Conservation (phyloP, 495 filamentous ascomycete genomes). For the Usnea hakonensis region DNA sequence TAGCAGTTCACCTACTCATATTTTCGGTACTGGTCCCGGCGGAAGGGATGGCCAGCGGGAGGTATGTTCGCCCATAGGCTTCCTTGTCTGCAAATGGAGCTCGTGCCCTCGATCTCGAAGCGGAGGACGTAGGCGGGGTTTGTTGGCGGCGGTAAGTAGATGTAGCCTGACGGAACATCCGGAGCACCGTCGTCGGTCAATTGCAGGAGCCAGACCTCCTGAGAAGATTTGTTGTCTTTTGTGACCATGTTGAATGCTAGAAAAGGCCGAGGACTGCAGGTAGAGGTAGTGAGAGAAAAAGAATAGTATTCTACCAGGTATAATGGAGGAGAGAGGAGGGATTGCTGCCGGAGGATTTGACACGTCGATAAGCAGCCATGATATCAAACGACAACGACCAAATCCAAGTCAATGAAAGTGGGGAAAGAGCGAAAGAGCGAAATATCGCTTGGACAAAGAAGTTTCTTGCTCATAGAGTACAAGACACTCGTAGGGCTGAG, state of each 20-base stretch:
- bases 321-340: not conserved
- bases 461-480: too few relatives aligned
- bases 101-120: constrained; percentile 92
- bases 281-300: not conserved
- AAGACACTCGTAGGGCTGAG: too few relatives aligned
- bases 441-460: too few relatives aligned
- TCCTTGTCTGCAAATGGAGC: constrained; percentile 87
- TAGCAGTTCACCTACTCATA: constrained; percentile 60
- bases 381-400: not conserved
- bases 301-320: not conserved
- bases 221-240: not conserved
- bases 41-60: constrained; percentile 61
- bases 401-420: not conserved
- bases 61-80: constrained; percentile 96
- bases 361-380: not conserved
- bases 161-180: constrained; percentile 79
- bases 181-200: constrained; percentile 90
- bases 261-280: not conserved
- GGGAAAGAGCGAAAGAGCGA: constrained; percentile 12
- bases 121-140: constrained; percentile 67
- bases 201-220: constrained; percentile 71
- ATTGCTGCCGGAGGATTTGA: not conserved
- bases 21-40: constrained; percentile 68
- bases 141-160: constrained; percentile 75
- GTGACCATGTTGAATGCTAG: not conserved